A percentile compares a stretch with the other conserved stretches of the same genome.
These are phyloP conservation scores for Fusarium sp. DNA, from an alignment of 2,329 filamentous ascomycete genomes.

Conservation along the genomic window DNA sequence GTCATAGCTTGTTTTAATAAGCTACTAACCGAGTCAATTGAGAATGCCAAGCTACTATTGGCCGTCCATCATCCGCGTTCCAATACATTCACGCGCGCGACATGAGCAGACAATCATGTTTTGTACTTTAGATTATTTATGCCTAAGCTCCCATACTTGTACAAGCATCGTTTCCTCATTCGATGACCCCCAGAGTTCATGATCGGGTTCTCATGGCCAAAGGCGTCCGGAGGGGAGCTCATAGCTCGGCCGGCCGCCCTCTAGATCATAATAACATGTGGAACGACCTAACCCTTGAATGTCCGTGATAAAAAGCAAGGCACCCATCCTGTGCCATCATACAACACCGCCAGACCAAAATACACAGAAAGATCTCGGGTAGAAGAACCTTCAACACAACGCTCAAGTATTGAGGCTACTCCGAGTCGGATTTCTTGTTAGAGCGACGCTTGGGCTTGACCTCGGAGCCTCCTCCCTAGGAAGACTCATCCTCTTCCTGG, in stretches of 20 bases:
- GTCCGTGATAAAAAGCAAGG: constrained; percentile 54
- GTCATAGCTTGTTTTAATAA: background rate
- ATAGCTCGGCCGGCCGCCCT: constrained; percentile 45
- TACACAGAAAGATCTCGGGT: constrained; percentile 47
- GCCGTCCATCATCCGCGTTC: background rate
- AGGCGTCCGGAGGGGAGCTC: constrained; percentile 35
- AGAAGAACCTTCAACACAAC: constrained; percentile 27
- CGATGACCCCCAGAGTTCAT: constrained; percentile 40
- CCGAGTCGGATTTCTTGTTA: constrained; percentile 21
- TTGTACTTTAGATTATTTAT: constrained; percentile 39
- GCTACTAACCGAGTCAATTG: background rate
- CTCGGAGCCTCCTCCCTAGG: constrained; percentile 43
- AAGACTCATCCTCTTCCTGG: constrained; percentile 69
- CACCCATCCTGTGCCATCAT: constrained; percentile 56
- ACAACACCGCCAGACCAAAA: constrained; percentile 56
- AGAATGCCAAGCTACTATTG: background rate
- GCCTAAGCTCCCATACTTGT: constrained; percentile 43
- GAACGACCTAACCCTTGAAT: constrained; percentile 50
- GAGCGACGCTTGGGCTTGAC: constrained; percentile 27
- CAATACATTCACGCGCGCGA: background rate
- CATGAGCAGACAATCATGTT: constrained; percentile 6
- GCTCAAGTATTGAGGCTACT: constrained; percentile 20
- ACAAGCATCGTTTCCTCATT: constrained; percentile 47
- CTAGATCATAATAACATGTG: constrained; percentile 49
- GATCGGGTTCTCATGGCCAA: constrained; percentile 42